These are phyloP conservation scores for Potentilla sterilis DNA, from an alignment of 306 rosid species.

Conservation along the genomic window DNA sequence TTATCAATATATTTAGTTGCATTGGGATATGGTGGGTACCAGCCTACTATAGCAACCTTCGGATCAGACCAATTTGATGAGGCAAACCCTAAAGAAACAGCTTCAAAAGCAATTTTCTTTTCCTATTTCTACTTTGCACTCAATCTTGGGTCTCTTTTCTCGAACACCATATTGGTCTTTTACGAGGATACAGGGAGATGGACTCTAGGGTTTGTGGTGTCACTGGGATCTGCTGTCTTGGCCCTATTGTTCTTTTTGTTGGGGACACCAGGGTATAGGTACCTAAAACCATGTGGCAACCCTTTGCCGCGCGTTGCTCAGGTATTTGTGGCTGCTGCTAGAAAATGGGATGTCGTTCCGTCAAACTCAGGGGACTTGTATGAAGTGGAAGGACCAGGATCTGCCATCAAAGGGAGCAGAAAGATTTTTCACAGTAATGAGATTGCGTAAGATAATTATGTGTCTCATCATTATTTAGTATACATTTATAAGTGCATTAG, in stretches of 20 bases:
- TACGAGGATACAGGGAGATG: constrained; percentile 56
- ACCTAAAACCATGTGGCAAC: constrained; percentile 55
- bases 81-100: constrained; percentile 34
- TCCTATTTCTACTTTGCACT: constrained; percentile 59
- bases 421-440: constrained; percentile 53
- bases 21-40: constrained; percentile 61
- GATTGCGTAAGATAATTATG: constrained; percentile 40
- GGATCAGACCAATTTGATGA: constrained; percentile 71
- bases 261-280: constrained; percentile 47
- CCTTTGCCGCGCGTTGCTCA: constrained; percentile 27
- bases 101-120: constrained; percentile 52
- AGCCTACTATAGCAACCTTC: constrained; percentile 56
- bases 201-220: constrained; percentile 52
- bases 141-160: constrained; percentile 64
- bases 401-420: background rate
- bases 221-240: constrained; percentile 50
- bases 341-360: too few relatives aligned
- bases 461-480: too few relatives aligned
- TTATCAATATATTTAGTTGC: constrained; percentile 59
- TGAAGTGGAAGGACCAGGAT: too few relatives aligned
- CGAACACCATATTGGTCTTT: constrained; percentile 62
- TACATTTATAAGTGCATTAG: background rate
- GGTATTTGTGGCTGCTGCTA: too few relatives aligned
- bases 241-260: constrained; percentile 41
- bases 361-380: too few relatives aligned